Base-by-base conservation (phyloP, 73 alveolate genomes). In the Paramecium bursaria region DNA sequence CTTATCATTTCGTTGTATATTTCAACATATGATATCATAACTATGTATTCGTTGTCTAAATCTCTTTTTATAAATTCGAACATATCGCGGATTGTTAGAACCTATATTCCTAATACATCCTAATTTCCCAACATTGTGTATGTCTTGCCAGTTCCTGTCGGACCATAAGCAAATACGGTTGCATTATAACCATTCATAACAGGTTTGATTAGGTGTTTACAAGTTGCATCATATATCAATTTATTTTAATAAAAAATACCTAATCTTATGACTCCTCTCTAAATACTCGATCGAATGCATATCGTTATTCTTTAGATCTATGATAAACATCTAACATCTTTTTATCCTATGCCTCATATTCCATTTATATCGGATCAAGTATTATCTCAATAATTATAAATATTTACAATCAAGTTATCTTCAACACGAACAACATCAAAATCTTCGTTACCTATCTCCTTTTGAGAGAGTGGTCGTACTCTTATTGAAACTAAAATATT, bases 141-240 rank as follows among this genome's bases (percentile, higher is more conserved):
- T 13, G 99, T 96, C 86, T 96, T 96, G 11, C 99, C 99, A n/a
- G 97, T 89, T 9, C 99, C 99, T 0, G 99, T 96, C 0, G 98
- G 96, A 0, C 99, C 99, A 90, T 95, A 95, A 0, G 99, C 98
- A 85, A 96, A 96, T 4, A 96, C 97, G 17, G 97, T 91, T 9
- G 98, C 99, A 76, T 96, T 96, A 54, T 60, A 94, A 19, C 99
- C 99, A 74, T 85, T 53, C 46, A 93, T 75, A 1, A 95, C 94
- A 7, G 95, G 91, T 50, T 91, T 93, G 22, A 96, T 95, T 74
- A 96, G 73, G 47, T 86, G 88, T 61, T 90, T 86, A 61, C 97
- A 93, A 3, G 99, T 96, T 46, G 85, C 75, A 42, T 48, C 48
- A 82, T 86, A 93, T 54, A 93, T 93, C 86, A 77, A 14, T 46